phyloP scores from a whole-genome alignment of 495 filamentous ascomycete species.

The Lasiosphaeria miniovina region DNA sequence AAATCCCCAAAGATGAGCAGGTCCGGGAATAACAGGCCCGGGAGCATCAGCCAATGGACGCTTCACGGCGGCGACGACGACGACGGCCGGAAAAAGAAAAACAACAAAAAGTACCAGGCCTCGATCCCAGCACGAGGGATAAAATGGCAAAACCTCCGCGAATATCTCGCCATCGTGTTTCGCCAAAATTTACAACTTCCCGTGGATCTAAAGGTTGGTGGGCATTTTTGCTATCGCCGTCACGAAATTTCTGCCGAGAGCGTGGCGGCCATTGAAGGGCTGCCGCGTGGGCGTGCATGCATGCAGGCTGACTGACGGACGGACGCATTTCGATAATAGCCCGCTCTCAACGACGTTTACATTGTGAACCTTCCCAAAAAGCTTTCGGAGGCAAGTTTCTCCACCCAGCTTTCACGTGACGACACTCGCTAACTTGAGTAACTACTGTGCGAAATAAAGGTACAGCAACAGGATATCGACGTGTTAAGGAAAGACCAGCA shows the following conservation, averaged over 20 bases:
- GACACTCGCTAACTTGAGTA: neutral
- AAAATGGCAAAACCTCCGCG: neutral
- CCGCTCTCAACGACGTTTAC: neutral
- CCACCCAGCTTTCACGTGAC: neutral
- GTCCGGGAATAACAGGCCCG: neutral
- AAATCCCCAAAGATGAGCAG: neutral
- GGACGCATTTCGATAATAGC: neutral
- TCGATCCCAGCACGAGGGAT: neutral
- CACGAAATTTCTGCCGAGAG: neutral
- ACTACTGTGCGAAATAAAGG: neutral
- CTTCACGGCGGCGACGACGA: neutral
- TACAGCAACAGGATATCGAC: neutral
- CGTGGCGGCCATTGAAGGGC: neutral
- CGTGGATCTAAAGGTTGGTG: conserved; percentile 2
- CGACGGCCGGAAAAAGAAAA: neutral
- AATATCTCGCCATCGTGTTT: neutral
- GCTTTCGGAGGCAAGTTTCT: neutral
- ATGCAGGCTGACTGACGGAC: neutral
- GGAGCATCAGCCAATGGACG: neutral
- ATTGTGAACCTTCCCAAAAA: neutral
- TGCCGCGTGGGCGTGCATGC: conserved; percentile 6
- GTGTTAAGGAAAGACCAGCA: neutral
- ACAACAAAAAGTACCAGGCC: neutral
- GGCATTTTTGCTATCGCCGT: neutral
- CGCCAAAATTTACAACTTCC: neutral